Conservation (phyloP, 768 basidiomycete genomes). For the Exidia glandulosa region DNA sequence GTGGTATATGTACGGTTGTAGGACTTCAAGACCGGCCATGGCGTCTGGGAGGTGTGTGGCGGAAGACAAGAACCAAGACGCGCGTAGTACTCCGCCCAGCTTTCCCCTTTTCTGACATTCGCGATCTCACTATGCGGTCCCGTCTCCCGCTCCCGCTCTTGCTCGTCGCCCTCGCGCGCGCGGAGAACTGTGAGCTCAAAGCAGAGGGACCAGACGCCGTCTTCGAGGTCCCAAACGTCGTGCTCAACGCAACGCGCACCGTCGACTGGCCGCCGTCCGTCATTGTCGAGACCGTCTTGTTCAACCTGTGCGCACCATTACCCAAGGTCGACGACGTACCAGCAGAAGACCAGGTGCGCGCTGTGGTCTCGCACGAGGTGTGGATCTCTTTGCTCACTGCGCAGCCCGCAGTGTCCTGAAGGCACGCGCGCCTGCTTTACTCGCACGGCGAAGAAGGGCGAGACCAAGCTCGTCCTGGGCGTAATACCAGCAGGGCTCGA, state of each 20-base stretch:
- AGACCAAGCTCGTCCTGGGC: conserved; percentile 48
- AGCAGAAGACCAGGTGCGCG: conserved; percentile 57
- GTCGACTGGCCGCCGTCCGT: conserved; percentile 54
- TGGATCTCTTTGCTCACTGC: neutral
- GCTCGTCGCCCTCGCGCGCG: neutral
- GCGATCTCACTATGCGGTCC: neutral
- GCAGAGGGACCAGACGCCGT: conserved; percentile 10
- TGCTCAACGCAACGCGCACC: conserved; percentile 38
- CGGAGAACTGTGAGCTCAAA: conserved; percentile 34
- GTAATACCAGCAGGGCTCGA: conserved; percentile 65
- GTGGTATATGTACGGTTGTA: conserved; percentile 57
- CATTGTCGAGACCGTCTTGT: conserved; percentile 46
- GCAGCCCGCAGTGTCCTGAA: conserved; percentile 42
- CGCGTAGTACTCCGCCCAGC: conserved; percentile 1
- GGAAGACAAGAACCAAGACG: neutral
- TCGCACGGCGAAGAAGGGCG: conserved; percentile 47
- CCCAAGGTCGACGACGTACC: conserved; percentile 31
- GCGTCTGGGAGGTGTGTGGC: neutral
- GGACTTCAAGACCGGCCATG: conserved; percentile 50
- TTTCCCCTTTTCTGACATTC: neutral
- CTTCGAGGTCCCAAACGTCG: conserved; percentile 32
- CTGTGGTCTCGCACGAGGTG: neutral
- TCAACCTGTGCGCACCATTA: conserved; percentile 60
- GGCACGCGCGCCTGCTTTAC: conserved; percentile 70
- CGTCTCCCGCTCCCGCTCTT: neutral